Conservation (phyloP, 768 basidiomycete species). For the Rhodocollybia butyracea region DNA sequence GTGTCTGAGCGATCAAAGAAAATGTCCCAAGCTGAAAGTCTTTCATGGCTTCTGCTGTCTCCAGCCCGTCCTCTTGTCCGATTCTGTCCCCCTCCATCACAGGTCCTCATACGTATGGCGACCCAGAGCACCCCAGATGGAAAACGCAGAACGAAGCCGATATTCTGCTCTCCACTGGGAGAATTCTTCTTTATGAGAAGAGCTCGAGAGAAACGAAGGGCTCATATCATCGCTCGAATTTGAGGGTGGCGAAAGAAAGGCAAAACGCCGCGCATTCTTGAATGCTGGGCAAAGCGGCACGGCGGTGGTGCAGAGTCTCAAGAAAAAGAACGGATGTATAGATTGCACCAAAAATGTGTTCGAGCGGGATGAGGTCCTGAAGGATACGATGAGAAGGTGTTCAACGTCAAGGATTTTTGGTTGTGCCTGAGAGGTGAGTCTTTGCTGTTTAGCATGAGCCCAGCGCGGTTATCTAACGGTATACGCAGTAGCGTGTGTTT, state of each 20-base stretch:
- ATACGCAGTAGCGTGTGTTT: slow-evolving; percentile 62
- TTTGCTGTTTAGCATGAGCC: not conserved
- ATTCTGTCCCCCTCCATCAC: too few species aligned
- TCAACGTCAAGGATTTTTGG: slow-evolving; percentile 65
- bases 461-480: not conserved
- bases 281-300: not conserved
- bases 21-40: not conserved
- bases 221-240: not conserved
- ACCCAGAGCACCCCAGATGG: not conserved
- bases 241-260: not conserved
- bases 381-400: slow-evolving; percentile 60
- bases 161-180: too few species aligned
- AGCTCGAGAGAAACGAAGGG: not conserved
- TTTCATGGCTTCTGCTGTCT: too few species aligned
- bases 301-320: slow-evolving; percentile 18
- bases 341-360: slow-evolving; percentile 57
- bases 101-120: too few species aligned
- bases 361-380: slow-evolving; percentile 60
- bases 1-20: not conserved
- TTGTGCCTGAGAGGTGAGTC: slow-evolving; percentile 80
- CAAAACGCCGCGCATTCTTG: not conserved
- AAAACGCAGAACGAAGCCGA: not conserved
- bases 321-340: slow-evolving; percentile 35
- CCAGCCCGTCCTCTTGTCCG: too few species aligned
- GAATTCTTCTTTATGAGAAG: not conserved